Conservation (phyloP, 2,329 filamentous ascomycete genomes). For the Penicillium palitans region DNA sequence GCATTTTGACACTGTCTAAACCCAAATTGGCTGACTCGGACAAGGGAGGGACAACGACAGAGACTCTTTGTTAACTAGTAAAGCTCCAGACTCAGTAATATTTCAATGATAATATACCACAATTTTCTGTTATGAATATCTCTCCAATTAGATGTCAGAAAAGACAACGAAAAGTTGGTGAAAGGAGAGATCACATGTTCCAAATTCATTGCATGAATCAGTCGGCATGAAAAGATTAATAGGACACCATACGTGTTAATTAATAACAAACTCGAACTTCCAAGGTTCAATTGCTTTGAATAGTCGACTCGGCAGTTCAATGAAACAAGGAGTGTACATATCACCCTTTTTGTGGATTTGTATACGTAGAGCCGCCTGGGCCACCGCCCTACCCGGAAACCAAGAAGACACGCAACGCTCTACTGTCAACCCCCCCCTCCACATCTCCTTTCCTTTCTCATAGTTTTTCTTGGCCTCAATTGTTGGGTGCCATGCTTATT, state of each 20-base stretch:
- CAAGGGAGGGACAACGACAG: not conserved
- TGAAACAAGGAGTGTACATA: constrained; percentile 1
- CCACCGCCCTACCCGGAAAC: constrained; percentile 21
- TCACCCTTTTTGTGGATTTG: constrained; percentile 5
- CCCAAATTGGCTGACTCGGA: too few relatives aligned
- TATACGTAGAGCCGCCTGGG: constrained; percentile 15
- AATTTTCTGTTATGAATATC: too few relatives aligned
- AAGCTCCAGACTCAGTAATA: too few relatives aligned
- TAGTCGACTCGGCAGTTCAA: not conserved
- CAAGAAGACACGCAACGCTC: constrained; percentile 26
- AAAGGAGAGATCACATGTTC: not conserved
- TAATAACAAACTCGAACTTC: not conserved
- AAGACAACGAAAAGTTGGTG: not conserved
- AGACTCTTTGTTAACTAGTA: not conserved
- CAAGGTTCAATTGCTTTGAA: not conserved
- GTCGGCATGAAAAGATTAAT: not conserved
- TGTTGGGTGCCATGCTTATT: constrained; percentile 25
- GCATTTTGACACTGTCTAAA: too few relatives aligned
- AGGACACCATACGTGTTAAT: not conserved
- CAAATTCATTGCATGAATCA: not conserved
- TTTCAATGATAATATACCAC: not conserved
- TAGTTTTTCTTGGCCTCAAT: constrained; percentile 17
- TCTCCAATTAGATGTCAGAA: not conserved
- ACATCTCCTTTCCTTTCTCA: constrained; percentile 14
- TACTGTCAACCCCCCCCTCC: constrained; percentile 13